Evolutionary conservation across 2,329 filamentous ascomycete genomes (phyloP).

Genomic region (Colletotrichum sp.): DNA sequence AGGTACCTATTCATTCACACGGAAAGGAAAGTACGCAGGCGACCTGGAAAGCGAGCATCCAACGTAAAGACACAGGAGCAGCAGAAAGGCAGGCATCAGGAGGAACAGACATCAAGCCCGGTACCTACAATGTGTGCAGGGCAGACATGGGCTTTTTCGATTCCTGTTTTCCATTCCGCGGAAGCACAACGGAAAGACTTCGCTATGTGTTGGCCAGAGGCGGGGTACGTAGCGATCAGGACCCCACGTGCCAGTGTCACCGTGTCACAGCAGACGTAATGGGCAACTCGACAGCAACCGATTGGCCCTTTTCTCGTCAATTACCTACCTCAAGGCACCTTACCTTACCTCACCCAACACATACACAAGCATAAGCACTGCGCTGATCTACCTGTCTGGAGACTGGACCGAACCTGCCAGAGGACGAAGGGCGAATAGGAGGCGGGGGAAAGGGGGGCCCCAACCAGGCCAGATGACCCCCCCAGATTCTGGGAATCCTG

Average conservation of each 20-base stretch:
- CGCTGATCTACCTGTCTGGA: background rate
- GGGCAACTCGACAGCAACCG: background rate
- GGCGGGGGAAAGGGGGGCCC: background rate
- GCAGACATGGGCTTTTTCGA: background rate
- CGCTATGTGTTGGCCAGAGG: background rate
- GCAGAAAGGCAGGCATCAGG: background rate
- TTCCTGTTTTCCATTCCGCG: background rate
- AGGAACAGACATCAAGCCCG: background rate
- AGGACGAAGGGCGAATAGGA: background rate
- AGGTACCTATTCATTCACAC: background rate
- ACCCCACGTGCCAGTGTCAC: constrained; percentile 2
- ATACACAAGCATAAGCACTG: background rate
- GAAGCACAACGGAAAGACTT: background rate
- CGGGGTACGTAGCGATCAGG: background rate
- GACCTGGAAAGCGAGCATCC: no score
- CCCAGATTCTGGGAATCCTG: constrained; percentile 11
- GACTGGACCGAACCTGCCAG: background rate
- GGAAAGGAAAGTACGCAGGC: background rate
- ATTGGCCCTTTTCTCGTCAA: background rate
- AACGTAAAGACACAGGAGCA: background rate
- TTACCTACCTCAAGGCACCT: background rate
- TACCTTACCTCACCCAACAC: background rate
- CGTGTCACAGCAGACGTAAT: constrained; percentile 9
- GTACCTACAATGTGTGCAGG: background rate
- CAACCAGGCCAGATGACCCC: constrained; percentile 1